These are phyloP conservation scores for Pulicaria dysenterica DNA, from an alignment of 129 eudicot genomes.

Conservation along the genomic window DNA sequence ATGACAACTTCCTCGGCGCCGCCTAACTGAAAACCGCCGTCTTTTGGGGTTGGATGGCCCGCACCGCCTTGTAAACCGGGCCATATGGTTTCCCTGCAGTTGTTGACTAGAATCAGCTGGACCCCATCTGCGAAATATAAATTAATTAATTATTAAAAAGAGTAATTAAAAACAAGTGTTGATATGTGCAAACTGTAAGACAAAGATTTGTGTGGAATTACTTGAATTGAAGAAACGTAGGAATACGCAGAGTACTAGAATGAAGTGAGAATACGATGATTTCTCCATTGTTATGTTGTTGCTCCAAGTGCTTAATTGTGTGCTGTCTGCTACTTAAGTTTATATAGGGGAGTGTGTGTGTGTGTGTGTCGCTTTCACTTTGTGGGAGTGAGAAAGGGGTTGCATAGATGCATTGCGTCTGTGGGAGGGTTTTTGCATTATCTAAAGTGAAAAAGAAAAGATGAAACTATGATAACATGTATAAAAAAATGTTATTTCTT, in stretches of 20 bases:
- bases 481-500: not conserved
- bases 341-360: constrained; percentile 17
- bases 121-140: constrained; percentile 49
- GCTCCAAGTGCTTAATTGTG: not conserved
- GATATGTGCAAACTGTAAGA: not conserved
- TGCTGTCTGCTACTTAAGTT: not conserved
- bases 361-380: constrained; percentile 42
- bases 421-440: constrained; percentile 40
- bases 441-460: constrained; percentile 41
- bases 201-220: constrained; percentile 7
- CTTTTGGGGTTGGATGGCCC: constrained; percentile 62
- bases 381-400: constrained; percentile 30
- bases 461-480: not conserved
- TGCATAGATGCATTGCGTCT: constrained; percentile 67
- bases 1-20: constrained; percentile 66
- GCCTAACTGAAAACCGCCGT: constrained; percentile 70
- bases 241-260: constrained; percentile 28
- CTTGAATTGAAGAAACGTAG: constrained; percentile 43
- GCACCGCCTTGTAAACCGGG: constrained; percentile 80
- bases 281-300: constrained; percentile 35
- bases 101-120: constrained; percentile 81
- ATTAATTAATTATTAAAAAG: constrained; percentile 13
- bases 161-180: not conserved
- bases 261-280: constrained; percentile 13
- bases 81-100: constrained; percentile 75